These are phyloP conservation scores for Diplodia mutila DNA, from an alignment of 2,329 filamentous ascomycete species.

Conservation along the genomic window DNA sequence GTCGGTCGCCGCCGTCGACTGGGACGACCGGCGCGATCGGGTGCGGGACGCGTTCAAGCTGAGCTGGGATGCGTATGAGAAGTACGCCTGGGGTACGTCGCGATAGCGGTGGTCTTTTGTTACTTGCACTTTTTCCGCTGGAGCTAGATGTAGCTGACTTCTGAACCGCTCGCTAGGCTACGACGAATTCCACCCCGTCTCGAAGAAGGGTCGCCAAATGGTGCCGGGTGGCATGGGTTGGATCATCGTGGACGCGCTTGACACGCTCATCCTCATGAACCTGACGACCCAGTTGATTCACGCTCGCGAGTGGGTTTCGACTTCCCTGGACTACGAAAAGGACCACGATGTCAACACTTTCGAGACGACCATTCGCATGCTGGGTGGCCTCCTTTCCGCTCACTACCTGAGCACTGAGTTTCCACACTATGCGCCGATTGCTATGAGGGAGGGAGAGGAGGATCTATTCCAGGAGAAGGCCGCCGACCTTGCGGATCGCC, in stretches of 20 bases:
- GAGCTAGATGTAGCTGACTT: not conserved
- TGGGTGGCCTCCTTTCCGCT: constrained; percentile 88
- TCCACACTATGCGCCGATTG: constrained; percentile 75
- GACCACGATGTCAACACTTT: constrained; percentile 97
- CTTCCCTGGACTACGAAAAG: constrained; percentile 81
- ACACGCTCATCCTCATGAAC: constrained; percentile 99
- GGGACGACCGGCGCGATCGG: constrained; percentile 74
- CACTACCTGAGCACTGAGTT: constrained; percentile 90
- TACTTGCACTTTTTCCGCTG: not conserved
- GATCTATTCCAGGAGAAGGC: constrained; percentile 97
- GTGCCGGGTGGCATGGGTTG: constrained; percentile 84
- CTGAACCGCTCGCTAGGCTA: constrained; percentile 51
- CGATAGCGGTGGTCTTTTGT: not conserved
- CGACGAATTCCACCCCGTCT: constrained; percentile 84
- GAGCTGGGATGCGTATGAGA: constrained; percentile 91
- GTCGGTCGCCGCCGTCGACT: constrained; percentile 58
- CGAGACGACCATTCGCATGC: constrained; percentile 96
- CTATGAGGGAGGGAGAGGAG: constrained; percentile 74
- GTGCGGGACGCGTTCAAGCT: constrained; percentile 89
- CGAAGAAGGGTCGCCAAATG: constrained; percentile 82
- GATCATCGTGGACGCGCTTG: constrained; percentile 96
- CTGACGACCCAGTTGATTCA: constrained; percentile 81
- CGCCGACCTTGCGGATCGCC: constrained; percentile 83
- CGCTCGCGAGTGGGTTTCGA: constrained; percentile 86
- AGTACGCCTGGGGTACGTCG: constrained; percentile 86